Evolutionary conservation across 176 grass and related monocot species (phyloP), one percentile per base, ranked within the genome.

Genomic region (Oryza meridionalis): DNA sequence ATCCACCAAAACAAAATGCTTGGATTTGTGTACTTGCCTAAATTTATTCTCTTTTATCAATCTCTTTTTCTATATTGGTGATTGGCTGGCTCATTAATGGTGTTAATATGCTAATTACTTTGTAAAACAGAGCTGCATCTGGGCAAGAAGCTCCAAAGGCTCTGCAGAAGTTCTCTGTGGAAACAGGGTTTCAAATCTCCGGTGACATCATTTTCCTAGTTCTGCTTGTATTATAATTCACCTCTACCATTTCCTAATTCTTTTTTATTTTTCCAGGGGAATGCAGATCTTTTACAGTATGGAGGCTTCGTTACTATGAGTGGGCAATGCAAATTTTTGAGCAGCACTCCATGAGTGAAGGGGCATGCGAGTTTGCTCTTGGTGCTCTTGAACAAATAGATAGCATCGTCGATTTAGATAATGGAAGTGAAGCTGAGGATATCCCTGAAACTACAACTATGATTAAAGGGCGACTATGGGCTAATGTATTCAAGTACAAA

Each of bases 381-480:
- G 92, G 93, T 88, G 93, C 96, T 88, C 93, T 98, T 82, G 96
- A 98, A 77, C 91, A 92, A 82, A 77, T 95, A 77, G 96, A 98
- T 84, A 72, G 26, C 49, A 77, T 89, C 68, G 31, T 50, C 67
- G 70, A 81, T 62, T 55, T 73, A 65, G 80, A 86, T 69, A 85
- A 89, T 90, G 87, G 78, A 72, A 69, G 33, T 72, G 81, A 87
- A 76, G 76, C 78, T 0, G 82, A 89, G 82, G 82, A 59, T 46
- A 84, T 93, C 70, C 87, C 87, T 40, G 96, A 95, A 72, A 80
- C 83, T 55, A 64, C 83, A 84, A 65, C 46, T 40, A 92, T 72
- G 64, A 90, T 95, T 84, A 90, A 88, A 81, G 96, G 93, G 35
- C 81, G 91, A 42, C 76, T 98, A 37, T 98, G 96, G 96, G 82